Evolutionary conservation across 106 monocot genomes (phyloP), one percentile per base, ranked within the genome.

Genomic region (Apostasia shenzhenica): DNA sequence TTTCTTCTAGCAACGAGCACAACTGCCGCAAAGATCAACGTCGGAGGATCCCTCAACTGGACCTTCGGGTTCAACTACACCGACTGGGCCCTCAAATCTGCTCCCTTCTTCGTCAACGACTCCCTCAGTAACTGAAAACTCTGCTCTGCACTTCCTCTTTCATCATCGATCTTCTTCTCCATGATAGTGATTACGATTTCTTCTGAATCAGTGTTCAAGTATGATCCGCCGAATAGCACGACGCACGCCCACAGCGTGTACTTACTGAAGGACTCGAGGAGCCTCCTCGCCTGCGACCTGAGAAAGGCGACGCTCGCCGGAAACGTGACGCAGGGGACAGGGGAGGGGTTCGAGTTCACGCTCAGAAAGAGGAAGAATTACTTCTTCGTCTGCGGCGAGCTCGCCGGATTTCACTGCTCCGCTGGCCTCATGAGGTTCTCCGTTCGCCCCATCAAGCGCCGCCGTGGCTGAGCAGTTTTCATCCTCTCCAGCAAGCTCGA

Each of bases 391-490:
- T 90, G 89, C 45, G 89, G 82, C 0, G 89, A 85, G 73, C 39
- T 54, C 10, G 53, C 40, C 2, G 89, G 89, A 8, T 7, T 78
- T 44, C 89, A 90, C 70, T 90, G 89, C 78, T 78, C 42, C 4
- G 4, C 76, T 37, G 89, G 89, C 7, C 78, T 73, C 57, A 90
- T 90, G 89, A 90, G 81, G 80, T 90, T 90, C 57, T 1, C 63
- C 2, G 79, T 90, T 63, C 61, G 56, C 37, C 82, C 89, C 9
- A 48, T 38, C 3, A 70, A 50, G 54, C 74, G 49, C 45, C 70
- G 80, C 73, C 67, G 55, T 8, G 67, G 63, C 38, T 73, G 52
- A 66, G 50, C 50, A 5, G 50, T 8, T 50, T 0, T 51, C 26
- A 26, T 26, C 26, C 26, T 26, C 26, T 0, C 26, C 26, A 26